Conservation (phyloP, 2,329 filamentous ascomycete genomes). For the Botryotinia calthae region DNA sequence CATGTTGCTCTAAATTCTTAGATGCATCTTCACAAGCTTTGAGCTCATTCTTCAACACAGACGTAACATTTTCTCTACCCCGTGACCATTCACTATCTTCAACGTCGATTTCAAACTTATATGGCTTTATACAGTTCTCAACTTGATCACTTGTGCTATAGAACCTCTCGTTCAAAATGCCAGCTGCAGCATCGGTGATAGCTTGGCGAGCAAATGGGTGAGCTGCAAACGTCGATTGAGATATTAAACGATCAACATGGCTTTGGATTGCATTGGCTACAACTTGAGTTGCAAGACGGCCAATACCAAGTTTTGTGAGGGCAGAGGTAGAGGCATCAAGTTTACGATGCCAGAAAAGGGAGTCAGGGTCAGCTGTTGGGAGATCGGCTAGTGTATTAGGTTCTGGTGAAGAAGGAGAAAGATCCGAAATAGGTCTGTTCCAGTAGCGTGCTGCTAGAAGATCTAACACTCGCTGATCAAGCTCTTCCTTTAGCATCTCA, state of each 20-base stretch:
- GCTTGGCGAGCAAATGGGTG: conserved; percentile 91
- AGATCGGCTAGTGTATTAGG: conserved; percentile 72
- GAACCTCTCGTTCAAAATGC: conserved; percentile 88
- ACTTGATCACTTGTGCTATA: conserved; percentile 98
- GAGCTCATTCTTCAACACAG: conserved; percentile 82
- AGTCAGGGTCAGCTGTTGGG: conserved; percentile 80
- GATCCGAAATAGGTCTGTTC: conserved; percentile 90
- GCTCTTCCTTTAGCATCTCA: conserved; percentile 82
- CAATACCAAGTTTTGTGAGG: conserved; percentile 90
- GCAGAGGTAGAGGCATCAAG: conserved; percentile 88
- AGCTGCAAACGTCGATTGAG: conserved; percentile 77
- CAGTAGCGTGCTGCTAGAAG: conserved; percentile 91
- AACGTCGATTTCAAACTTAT: conserved; percentile 96
- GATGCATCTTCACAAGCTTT: conserved; percentile 77
- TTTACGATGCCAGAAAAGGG: conserved; percentile 89
- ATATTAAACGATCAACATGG: conserved; percentile 76
- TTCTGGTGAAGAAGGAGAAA: conserved; percentile 65
- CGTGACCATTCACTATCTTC: conserved; percentile 85
- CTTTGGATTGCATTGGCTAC: conserved; percentile 84
- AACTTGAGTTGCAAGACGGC: conserved; percentile 85
- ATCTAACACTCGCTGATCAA: conserved; percentile 93
- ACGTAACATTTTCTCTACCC: conserved; percentile 77
- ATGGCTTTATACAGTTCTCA: conserved; percentile 98
- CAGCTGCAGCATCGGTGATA: conserved; percentile 87
- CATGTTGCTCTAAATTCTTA: conserved; percentile 68